Percentiles rank a stretch among this genome's conserved stretches.
phyloP scores from a whole-genome alignment of 495 filamentous ascomycete species.

The Hypoxylon rickii region DNA sequence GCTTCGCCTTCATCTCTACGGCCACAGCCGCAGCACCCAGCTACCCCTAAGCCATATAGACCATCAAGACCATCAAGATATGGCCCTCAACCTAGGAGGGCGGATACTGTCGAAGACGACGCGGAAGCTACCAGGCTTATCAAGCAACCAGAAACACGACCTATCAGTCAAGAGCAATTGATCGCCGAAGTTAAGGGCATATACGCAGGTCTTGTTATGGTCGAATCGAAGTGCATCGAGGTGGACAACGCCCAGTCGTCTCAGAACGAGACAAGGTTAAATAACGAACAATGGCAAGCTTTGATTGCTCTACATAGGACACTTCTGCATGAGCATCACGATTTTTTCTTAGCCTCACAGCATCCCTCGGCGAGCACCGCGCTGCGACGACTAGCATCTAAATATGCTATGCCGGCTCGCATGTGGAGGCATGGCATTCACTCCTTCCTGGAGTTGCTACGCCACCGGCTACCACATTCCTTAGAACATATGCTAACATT shows the following conservation, averaged over 20 bases:
- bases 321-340: conserved; percentile 76
- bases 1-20: conserved; percentile 22
- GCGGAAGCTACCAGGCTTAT: conserved; percentile 25
- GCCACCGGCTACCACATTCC: conserved; percentile 68
- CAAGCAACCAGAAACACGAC: conserved; percentile 51
- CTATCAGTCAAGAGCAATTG: conserved; percentile 70
- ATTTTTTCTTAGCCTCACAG: conserved; percentile 79
- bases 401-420: conserved; percentile 79
- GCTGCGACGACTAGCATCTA: conserved; percentile 64
- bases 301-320: conserved; percentile 73
- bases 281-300: conserved; percentile 67
- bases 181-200: conserved; percentile 68
- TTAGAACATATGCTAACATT: conserved; percentile 81
- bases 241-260: conserved; percentile 64
- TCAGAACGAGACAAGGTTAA: conserved; percentile 48
- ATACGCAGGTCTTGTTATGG: conserved; percentile 72
- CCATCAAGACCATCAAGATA: conserved; percentile 6
- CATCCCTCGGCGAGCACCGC: conserved; percentile 69
- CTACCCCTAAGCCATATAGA: no score
- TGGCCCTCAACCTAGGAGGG: conserved; percentile 4
- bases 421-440: conserved; percentile 90
- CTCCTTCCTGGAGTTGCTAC: conserved; percentile 74
- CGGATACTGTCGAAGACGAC: conserved; percentile 28
- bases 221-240: conserved; percentile 73
- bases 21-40: conserved; percentile 19